A percentile compares a stretch with the other conserved stretches of the same genome.
Conservation (phyloP, 345 rosid species). For the Turritis glabra region DNA sequence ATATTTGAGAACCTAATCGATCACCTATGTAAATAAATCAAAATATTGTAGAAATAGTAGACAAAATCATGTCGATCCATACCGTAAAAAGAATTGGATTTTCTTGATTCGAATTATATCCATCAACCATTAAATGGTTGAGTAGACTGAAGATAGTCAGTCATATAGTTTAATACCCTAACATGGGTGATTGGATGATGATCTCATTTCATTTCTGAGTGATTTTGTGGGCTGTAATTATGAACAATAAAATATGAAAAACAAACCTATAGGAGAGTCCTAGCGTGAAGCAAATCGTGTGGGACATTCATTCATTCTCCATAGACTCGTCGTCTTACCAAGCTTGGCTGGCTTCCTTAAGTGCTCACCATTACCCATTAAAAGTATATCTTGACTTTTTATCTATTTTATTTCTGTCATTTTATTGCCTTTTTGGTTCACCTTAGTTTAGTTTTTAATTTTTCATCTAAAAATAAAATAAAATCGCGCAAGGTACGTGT, state of each 20-base stretch:
- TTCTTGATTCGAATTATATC: background rate
- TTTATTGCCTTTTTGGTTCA: constrained; percentile 17
- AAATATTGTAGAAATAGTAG: background rate
- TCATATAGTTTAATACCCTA: background rate
- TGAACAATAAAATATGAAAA: constrained; percentile 13
- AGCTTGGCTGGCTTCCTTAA: constrained; percentile 34
- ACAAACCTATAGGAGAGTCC: constrained; percentile 19
- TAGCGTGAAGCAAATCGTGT: constrained; percentile 24
- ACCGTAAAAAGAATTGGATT: too few species aligned
- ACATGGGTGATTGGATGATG: background rate
- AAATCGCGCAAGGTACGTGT: constrained; percentile 34
- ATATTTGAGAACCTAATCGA: too few species aligned
- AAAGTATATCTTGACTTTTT: constrained; percentile 20
- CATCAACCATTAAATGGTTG: background rate
- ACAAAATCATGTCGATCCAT: background rate
- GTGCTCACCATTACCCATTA: constrained; percentile 35
- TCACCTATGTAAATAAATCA: too few species aligned
- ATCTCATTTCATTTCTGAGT: background rate
- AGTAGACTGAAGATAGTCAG: background rate
- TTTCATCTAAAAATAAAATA: too few species aligned
- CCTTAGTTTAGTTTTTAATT: too few species aligned
- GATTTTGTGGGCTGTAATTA: constrained; percentile 18
- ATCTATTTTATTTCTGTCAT: background rate
- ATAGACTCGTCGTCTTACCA: constrained; percentile 20
- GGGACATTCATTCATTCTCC: constrained; percentile 16